phyloP scores from a whole-genome alignment of 2,329 filamentous ascomycete species.

The Sporothrix variecibatus region DNA sequence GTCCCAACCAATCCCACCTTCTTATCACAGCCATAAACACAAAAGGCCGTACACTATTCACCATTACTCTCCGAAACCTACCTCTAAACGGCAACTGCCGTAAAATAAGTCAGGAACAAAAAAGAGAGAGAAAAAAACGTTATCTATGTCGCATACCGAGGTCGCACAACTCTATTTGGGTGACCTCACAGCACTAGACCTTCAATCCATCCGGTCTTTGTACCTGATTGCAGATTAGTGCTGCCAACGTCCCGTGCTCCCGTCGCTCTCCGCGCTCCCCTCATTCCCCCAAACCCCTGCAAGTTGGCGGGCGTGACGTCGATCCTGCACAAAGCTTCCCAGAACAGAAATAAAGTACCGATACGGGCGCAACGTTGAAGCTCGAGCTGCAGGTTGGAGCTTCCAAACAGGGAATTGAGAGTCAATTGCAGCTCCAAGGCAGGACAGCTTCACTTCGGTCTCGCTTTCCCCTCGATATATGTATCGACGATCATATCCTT shows the following conservation, averaged over 20 bases:
- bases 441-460: not conserved
- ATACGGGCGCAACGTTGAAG: not conserved
- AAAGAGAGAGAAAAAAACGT: not conserved
- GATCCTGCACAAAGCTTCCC: slow-evolving; percentile 27
- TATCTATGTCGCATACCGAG: not conserved
- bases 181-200: not conserved
- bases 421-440: not conserved
- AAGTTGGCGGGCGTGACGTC: not conserved
- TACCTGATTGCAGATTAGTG: slow-evolving; percentile 7
- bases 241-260: not conserved
- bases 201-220: not conserved
- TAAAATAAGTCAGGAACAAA: too few species aligned
- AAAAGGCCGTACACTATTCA: too few species aligned
- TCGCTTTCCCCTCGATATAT: not conserved
- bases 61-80: too few species aligned
- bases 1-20: not conserved
- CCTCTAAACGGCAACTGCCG: not conserved
- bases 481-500: not conserved
- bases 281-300: not conserved
- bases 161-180: not conserved
- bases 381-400: not conserved
- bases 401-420: not conserved
- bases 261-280: not conserved
- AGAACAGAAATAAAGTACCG: slow-evolving; percentile 17
- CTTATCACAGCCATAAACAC: not conserved